Percentiles rank a stretch among this genome's conserved stretches.
These are phyloP conservation scores for Lachancea sp. DNA, from an alignment of 805 yeast genomes.

Conservation along the genomic window DNA sequence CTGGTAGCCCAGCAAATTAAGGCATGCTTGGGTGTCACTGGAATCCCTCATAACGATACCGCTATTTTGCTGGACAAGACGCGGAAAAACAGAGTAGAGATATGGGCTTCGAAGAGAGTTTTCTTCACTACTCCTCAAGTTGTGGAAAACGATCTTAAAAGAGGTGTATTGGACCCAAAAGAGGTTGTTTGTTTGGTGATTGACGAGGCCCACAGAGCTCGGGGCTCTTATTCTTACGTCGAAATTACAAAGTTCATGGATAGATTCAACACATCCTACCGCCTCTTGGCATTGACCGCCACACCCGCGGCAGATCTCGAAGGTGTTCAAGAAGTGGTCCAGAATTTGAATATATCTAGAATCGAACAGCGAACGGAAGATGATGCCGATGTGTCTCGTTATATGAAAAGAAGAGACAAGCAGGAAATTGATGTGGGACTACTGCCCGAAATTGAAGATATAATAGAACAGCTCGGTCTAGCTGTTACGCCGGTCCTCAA, in stretches of 20 bases:
- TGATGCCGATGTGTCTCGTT: conserved; percentile 70
- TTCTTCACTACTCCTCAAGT: conserved; percentile 96
- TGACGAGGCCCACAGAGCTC: conserved; percentile 95
- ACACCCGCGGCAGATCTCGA: conserved; percentile 89
- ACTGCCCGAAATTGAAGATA: conserved; percentile 48
- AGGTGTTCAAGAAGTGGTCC: conserved; percentile 79
- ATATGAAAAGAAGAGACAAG: conserved; percentile 63
- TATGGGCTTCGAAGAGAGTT: conserved; percentile 74
- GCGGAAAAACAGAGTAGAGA: conserved; percentile 56
- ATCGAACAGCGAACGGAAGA: conserved; percentile 84
- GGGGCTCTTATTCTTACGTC: conserved; percentile 83
- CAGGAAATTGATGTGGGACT: conserved; percentile 52
- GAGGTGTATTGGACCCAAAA: conserved; percentile 72
- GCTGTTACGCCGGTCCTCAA: conserved; percentile 64
- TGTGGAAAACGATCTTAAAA: conserved; percentile 78
- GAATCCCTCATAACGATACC: conserved; percentile 68
- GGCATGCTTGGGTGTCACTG: conserved; percentile 84
- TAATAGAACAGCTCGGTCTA: conserved; percentile 48
- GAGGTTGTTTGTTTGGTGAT: conserved; percentile 69
- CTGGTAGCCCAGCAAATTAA: conserved; percentile 93
- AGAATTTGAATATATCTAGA: conserved; percentile 62
- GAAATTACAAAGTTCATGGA: conserved; percentile 67
- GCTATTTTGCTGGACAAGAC: conserved; percentile 65
- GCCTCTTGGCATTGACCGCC: conserved; percentile 86
- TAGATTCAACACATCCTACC: conserved; percentile 56